Evolutionary conservation across 768 basidiomycete genomes (phyloP), one percentile per base, ranked within the genome.

Genomic region (Panellus pusillus): DNA sequence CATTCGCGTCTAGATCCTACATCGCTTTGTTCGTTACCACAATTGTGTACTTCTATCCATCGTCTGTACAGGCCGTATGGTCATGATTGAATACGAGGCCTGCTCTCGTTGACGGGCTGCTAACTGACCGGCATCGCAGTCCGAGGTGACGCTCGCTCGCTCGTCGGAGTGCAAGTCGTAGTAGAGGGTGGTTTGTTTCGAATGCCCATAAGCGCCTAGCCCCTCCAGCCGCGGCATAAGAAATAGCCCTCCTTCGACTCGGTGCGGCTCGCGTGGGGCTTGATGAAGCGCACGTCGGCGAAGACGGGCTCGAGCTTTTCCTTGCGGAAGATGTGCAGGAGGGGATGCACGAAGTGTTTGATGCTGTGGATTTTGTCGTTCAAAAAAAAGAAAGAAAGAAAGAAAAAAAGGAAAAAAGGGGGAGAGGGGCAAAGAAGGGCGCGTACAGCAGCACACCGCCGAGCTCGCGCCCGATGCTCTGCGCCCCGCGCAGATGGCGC

Each of bases 221-320:
- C 69, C 47, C 74, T 79, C 79, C 80, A 93, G 1, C 91, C 91
- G 43, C 82, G 74, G 65, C 94, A 97, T 9, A 97, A 73, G 74
- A 86, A 95, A 68, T 93, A 98, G 0, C 82, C 87, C 65, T 98
- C 95, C 27, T 82, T 79, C 1, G 90, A 93, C 53, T 87, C 86
- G 0, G 79, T 62, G 8, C 94, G 78, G 48, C 91, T 93, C 0
- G 91, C 81, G n/a, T 80, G 73, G 0, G 95, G 95, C 67, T 98
- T 98, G 63, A 86, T 70, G 62, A 79, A 83, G 15, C 75, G 69
- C 1, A 97, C 90, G 15, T 75, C 68, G 24, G 75, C 67, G 65
- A 98, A 98, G 57, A 78, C 73, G 0, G 82, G 81, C 18, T 77
- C 71, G 1, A 97, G 75, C 6, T 70, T 65, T n/a, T 76, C 63